These are phyloP conservation scores for Durotheca rogersii DNA, from an alignment of 495 filamentous ascomycete species.

Conservation along the genomic window DNA sequence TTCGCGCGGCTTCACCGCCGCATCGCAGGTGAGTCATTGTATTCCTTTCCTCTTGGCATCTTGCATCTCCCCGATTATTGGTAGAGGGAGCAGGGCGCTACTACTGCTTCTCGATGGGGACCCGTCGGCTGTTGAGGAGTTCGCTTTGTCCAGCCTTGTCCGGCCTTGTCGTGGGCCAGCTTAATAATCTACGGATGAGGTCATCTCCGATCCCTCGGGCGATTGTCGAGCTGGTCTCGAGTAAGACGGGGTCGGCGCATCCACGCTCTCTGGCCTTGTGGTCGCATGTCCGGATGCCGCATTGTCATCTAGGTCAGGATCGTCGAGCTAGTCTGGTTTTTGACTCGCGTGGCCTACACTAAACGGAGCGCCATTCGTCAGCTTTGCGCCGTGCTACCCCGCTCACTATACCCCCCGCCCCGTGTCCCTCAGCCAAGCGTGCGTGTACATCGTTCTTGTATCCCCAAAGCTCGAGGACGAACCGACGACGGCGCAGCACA, in stretches of 20 bases:
- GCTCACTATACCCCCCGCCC: slow-evolving; percentile 29
- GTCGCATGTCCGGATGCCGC: slow-evolving; percentile 17
- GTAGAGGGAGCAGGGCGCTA: slow-evolving; percentile 3
- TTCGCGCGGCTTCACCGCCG: slow-evolving; percentile 48
- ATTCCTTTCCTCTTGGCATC: slow-evolving; percentile 1
- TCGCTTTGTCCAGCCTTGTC: slow-evolving; percentile 12
- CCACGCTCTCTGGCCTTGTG: slow-evolving; percentile 9
- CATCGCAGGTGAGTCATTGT: slow-evolving; percentile 45
- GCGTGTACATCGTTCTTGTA: slow-evolving; percentile 22
- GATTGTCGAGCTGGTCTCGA: neutral
- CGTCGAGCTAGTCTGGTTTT: slow-evolving; percentile 32
- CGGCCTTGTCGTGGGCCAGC: slow-evolving; percentile 15
- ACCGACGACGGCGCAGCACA: slow-evolving; percentile 21
- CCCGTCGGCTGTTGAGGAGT: neutral
- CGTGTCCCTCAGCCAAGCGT: slow-evolving; percentile 2
- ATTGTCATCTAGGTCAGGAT: slow-evolving; percentile 12
- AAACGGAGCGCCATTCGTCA: slow-evolving; percentile 29
- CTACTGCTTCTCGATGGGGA: slow-evolving; percentile 9
- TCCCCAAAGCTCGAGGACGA: slow-evolving; percentile 2
- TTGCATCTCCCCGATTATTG: neutral
- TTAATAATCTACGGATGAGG: neutral
- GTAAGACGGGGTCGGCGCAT: neutral
- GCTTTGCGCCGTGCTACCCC: slow-evolving; percentile 22
- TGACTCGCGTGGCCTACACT: slow-evolving; percentile 21
- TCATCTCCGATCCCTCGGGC: neutral